Conservation (phyloP, 148 eudicot species). For the Pharnaceum exiguum region DNA sequence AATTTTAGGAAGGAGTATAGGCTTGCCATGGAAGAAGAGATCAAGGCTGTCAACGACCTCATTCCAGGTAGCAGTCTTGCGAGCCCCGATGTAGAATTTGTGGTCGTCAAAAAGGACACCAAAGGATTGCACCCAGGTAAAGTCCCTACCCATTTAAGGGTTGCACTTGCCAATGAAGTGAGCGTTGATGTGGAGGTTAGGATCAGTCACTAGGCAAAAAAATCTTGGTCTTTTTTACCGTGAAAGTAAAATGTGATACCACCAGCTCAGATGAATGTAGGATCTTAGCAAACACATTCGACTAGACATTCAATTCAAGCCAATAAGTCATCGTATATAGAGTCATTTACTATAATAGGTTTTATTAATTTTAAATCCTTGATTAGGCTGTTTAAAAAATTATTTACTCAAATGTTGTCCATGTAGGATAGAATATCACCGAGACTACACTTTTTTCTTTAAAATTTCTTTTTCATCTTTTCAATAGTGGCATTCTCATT, state of each 20-base stretch:
- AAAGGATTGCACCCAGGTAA: constrained; percentile 69
- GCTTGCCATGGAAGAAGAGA: constrained; percentile 31
- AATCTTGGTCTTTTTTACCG: neutral
- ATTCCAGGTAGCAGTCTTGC: constrained; percentile 42
- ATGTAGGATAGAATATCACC: too few species aligned
- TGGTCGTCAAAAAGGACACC: constrained; percentile 56
- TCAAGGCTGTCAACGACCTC: constrained; percentile 42
- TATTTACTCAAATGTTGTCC: too few species aligned
- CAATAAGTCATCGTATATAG: too few species aligned
- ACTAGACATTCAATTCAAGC: too few species aligned
- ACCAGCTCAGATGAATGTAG: neutral
- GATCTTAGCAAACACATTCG: too few species aligned
- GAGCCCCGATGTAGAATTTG: constrained; percentile 40
- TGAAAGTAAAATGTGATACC: constrained; percentile 8
- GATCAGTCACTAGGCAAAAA: neutral
- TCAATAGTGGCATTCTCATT: too few species aligned
- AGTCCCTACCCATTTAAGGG: constrained; percentile 45
- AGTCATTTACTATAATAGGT: too few species aligned
- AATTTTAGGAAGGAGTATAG: constrained; percentile 27
- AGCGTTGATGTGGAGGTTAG: constrained; percentile 23
- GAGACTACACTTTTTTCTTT: too few species aligned
- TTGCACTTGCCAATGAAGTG: constrained; percentile 61
- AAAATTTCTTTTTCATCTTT: too few species aligned
- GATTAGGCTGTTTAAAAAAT: too few species aligned
- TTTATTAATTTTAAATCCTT: too few species aligned